These are phyloP conservation scores for Yamadazyma spencermartinsiae DNA, from an alignment of 1,139 yeast genomes.

Conservation along the genomic window DNA sequence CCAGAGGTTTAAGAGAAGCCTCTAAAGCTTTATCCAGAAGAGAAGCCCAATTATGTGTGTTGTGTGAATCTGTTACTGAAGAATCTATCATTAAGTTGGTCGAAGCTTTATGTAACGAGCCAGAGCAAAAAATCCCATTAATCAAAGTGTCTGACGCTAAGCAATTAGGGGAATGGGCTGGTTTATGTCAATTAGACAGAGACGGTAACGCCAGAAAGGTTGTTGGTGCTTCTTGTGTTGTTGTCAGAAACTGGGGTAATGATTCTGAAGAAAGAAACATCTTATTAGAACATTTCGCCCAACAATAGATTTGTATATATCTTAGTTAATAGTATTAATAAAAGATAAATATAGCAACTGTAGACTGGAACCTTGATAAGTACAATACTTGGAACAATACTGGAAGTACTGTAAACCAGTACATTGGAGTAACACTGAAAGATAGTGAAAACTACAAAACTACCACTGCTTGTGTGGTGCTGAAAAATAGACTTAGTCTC, in stretches of 20 bases:
- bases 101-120: constrained; percentile 99
- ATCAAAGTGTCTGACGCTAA: constrained; percentile 99
- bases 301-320: constrained; percentile 76
- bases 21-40: constrained; percentile 98
- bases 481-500: too few relatives aligned
- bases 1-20: constrained; percentile 99
- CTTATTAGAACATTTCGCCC: constrained; percentile 95
- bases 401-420: too few relatives aligned
- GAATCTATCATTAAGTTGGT: constrained; percentile 95
- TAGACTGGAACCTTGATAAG: not conserved
- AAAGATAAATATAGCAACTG: not conserved
- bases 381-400: too few relatives aligned
- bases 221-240: constrained; percentile 99
- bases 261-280: constrained; percentile 98
- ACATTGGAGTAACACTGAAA: too few relatives aligned
- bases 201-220: constrained; percentile 99
- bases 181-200: constrained; percentile 99
- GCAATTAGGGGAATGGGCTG: constrained; percentile 99
- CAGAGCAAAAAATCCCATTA: constrained; percentile 95
- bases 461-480: too few relatives aligned
- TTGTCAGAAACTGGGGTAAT: constrained; percentile 99
- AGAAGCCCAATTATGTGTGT: constrained; percentile 97
- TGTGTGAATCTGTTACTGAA: constrained; percentile 98
- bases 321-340: not conserved
- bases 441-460: too few relatives aligned